Evolutionary conservation across 2,329 filamentous ascomycete species (phyloP), one percentile per base, ranked within the genome.

Genomic region (Exophiala viscosa): DNA sequence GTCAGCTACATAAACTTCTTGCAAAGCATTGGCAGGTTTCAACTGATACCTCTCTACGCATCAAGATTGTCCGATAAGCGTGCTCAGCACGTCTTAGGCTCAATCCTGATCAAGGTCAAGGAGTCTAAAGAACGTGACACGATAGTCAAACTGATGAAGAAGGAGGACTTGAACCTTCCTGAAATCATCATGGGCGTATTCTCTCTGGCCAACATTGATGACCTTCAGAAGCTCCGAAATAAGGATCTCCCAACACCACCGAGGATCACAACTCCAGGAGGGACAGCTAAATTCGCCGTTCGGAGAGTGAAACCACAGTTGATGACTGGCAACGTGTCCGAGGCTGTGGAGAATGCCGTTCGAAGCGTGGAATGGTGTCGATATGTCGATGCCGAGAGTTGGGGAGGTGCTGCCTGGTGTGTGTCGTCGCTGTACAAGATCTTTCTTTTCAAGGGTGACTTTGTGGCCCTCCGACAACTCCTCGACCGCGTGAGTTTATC

Each of bases 1-100:
- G 83, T 87, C 1, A 85, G 83, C 3, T 97, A 97, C 67, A 86
- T 95, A 50, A 87, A 87, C 62, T 85, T 87, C 55, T 73, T 99
- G 34, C 83, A 88, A 39, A 77, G 86, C 42, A 81, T 82, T 13
- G 82, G 84, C 32, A 82, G 93, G 49, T 83, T 87, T 54, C 85
- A 92, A 57, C 73, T 93, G 38, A 87, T 96, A 50, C 91, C 93
- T 0, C 75, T 95, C 1, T 99, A 99, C 68, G 91, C 88, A 57
- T 90, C 90, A 7, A 85, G 89, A 62, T 76, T 99, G 10, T 60
- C 59, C 15, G 77, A 82, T 8, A 73, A 77, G 5, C 74, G 82
- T 10, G 79, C 86, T 57, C 79, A 80, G 56, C 84, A 90, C 61
- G 80, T 84, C 49, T 77, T 99, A 44, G 88, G 86, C 52, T 81